A percentile compares a stretch with the other conserved stretches of the same genome.
These are phyloP conservation scores for Aspergillus olivimuriae DNA, from an alignment of 495 filamentous ascomycete genomes.

Conservation along the genomic window DNA sequence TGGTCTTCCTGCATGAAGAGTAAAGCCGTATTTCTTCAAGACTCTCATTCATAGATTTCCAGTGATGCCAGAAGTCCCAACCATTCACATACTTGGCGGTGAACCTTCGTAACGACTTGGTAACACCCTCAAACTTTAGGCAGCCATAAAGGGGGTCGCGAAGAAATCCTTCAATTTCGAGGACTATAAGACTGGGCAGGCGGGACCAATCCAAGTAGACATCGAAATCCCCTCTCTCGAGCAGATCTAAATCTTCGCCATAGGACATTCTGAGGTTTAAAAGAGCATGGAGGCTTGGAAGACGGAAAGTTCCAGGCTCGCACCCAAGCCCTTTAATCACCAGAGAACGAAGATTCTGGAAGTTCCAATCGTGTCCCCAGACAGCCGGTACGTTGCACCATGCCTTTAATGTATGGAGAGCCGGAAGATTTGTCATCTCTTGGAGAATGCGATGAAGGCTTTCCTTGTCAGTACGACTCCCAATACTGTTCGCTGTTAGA, in stretches of 20 bases:
- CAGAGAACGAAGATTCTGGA: conserved; percentile 4
- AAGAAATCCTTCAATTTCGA: conserved; percentile 1
- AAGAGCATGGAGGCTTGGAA: conserved; percentile 1
- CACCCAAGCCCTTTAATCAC: conserved; percentile 3
- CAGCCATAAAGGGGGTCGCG: not conserved
- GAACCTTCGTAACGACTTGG: not conserved
- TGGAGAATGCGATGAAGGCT: conserved; percentile 4
- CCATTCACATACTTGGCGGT: not conserved
- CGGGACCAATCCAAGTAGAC: conserved; percentile 1
- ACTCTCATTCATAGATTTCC: conserved; percentile 2
- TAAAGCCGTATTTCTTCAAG: conserved; percentile 1
- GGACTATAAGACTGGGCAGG: not conserved
- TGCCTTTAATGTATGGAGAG: conserved; percentile 1
- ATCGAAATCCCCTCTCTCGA: not conserved
- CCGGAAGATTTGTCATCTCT: not conserved
- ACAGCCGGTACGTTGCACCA: not conserved
- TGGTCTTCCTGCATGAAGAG: not conserved
- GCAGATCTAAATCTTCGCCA: conserved; percentile 1
- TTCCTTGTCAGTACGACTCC: conserved; percentile 2
- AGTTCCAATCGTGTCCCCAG: conserved; percentile 5
- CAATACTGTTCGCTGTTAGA: conserved; percentile 3
- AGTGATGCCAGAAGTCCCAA: conserved; percentile 1
- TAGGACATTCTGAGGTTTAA: not conserved
- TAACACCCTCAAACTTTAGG: not conserved
- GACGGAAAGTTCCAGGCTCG: conserved; percentile 1